Conservation (phyloP, 352 stramenopile species). For the Blastocystis sp. region DNA sequence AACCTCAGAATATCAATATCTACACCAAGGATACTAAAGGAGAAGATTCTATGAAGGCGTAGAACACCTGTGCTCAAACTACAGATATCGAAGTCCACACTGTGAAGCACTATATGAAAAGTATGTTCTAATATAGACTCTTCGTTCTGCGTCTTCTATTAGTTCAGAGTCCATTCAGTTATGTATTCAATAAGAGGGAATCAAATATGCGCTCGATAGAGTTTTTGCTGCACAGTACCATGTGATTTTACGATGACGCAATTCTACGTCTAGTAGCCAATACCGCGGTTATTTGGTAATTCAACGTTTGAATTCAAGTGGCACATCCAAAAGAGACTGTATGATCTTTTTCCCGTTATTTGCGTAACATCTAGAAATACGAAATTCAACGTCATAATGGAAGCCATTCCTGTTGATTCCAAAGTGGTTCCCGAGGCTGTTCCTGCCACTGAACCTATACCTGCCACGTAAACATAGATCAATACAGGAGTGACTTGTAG, state of each 20-base stretch:
- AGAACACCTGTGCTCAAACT: too few relatives aligned
- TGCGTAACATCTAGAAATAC: background rate
- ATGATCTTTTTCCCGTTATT: background rate
- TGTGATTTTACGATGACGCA: background rate
- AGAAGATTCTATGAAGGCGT: too few relatives aligned
- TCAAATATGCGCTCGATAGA: background rate
- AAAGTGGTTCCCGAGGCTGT: background rate
- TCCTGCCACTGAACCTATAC: background rate
- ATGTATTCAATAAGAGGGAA: constrained; percentile 36
- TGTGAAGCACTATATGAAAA: too few relatives aligned
- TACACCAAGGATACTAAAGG: too few relatives aligned
- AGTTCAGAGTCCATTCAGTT: background rate
- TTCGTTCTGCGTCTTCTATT: background rate
- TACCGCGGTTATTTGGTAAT: background rate
- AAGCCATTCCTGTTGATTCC: constrained; percentile 50
- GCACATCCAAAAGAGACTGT: background rate
- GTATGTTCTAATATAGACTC: background rate
- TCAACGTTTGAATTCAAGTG: constrained; percentile 3
- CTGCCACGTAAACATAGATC: background rate
- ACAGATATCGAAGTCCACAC: too few relatives aligned
- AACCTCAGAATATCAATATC: too few relatives aligned
- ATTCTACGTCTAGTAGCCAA: too few relatives aligned
- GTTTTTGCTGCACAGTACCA: too few relatives aligned
- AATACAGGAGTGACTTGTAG: background rate
- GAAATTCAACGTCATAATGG: constrained; percentile 10